Evolutionary conservation across 163 green algal species (phyloP), one percentile per base, ranked within the genome.

Genomic region (Scenedesmus sp.): DNA sequence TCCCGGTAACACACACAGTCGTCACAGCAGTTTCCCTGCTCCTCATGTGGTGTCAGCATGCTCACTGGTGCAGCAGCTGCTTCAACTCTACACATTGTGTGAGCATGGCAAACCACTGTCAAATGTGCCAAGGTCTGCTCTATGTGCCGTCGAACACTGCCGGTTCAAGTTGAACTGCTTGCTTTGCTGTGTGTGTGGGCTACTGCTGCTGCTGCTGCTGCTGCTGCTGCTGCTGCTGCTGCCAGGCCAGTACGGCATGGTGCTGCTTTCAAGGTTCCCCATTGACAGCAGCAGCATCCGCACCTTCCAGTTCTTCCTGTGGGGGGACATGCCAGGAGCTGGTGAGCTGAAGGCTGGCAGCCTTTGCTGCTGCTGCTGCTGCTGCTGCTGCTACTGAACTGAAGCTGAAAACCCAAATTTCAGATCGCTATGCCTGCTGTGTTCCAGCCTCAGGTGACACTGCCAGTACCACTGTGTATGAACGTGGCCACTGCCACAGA

Each of bases 241-340:
- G 73, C 9, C n/a, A 91, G 89, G 89, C 26, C 89, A 93, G 53
- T 93, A 93, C 56, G 89, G 84, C 65, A 93, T 93, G 89, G 84
- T 87, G 65, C 70, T 93, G 49, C 83, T 93, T 7, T 61, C 26
- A 13, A 49, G 73, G 30, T 92, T 90, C 51, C 89, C 85, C 12
- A 93, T 93, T 53, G 85, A 93, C 43, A 51, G 35, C 16, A 43
- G 26, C 22, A 37, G 12, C 37, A 53, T 42, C 15, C 83, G 89
- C 40, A 93, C 89, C 24, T 93, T 93, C 56, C 89, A 91, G 53
- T 30, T 53, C 51, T 87, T 93, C 42, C 86, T 91, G 73, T 93
- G 85, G 85, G 22, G 13, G 44, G 89, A 90, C 72, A 93, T 93
- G 89, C 89, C 89, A 13, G 84, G 79, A 18, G 89, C 89, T 13